A percentile compares a stretch with the other conserved stretches of the same genome.
These are phyloP conservation scores for Cordyceps cateniannulata DNA, from an alignment of 2,329 filamentous ascomycete genomes.

Conservation along the genomic window DNA sequence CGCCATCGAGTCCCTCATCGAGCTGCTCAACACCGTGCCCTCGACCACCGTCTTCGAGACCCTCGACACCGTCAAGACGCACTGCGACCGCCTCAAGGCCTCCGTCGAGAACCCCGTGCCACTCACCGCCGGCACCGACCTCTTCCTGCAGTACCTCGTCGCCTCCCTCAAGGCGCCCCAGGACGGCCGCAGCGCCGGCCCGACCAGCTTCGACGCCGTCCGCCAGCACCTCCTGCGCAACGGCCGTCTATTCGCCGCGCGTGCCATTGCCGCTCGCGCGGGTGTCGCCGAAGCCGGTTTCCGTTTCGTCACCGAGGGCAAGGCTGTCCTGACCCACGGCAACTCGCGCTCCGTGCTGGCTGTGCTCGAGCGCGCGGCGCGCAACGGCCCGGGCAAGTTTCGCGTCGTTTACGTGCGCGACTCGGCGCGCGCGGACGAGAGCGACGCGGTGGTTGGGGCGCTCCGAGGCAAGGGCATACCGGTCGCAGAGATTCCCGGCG, in stretches of 20 bases:
- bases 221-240: slow-evolving; percentile 79
- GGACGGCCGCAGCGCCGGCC: slow-evolving; percentile 27
- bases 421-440: slow-evolving; percentile 51
- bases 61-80: slow-evolving; percentile 72
- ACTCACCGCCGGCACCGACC: slow-evolving; percentile 85
- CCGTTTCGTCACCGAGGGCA: slow-evolving; percentile 71
- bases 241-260: slow-evolving; percentile 75
- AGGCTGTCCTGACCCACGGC: slow-evolving; percentile 83
- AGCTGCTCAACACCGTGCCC: slow-evolving; percentile 71
- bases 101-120: slow-evolving; percentile 84
- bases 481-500: slow-evolving; percentile 55
- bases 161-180: slow-evolving; percentile 53
- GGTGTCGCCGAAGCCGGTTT: slow-evolving; percentile 76
- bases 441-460: slow-evolving; percentile 61
- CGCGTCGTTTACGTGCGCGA: slow-evolving; percentile 74
- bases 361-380: slow-evolving; percentile 61
- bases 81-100: slow-evolving; percentile 70
- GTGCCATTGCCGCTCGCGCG: slow-evolving; percentile 78
- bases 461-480: slow-evolving; percentile 70
- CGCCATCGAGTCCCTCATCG: slow-evolving; percentile 85
- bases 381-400: slow-evolving; percentile 61
- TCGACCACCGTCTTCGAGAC: slow-evolving; percentile 91
- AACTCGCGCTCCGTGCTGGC: slow-evolving; percentile 78
- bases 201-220: slow-evolving; percentile 64
- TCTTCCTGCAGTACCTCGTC: slow-evolving; percentile 92